Percentiles rank a stretch among this genome's conserved stretches.
Conservation (phyloP, 176 grass and related monocot species). For the Leersia perrieri region DNA sequence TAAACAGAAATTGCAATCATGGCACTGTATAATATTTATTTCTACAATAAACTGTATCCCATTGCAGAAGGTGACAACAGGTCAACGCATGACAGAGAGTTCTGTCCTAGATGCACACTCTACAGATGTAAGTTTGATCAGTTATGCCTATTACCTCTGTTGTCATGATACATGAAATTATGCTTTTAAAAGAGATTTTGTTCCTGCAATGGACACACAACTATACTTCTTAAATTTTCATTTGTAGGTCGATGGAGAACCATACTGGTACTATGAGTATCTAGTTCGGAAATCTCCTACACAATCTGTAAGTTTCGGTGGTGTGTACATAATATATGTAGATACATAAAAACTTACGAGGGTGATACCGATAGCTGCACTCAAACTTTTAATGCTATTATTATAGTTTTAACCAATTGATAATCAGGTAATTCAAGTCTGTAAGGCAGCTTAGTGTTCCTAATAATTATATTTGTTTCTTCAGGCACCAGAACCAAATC, state of each 20-base stretch:
- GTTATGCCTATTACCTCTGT: not conserved
- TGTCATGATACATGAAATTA: not conserved
- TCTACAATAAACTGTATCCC: not conserved
- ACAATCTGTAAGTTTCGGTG: constrained; percentile 57
- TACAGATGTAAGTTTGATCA: constrained; percentile 47
- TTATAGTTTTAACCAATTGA: not conserved
- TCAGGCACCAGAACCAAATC: constrained; percentile 83
- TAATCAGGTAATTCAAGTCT: not conserved
- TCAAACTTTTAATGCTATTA: constrained; percentile 7
- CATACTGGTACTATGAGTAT: constrained; percentile 97
- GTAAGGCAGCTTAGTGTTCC: constrained; percentile 23
- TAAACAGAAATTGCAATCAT: not conserved
- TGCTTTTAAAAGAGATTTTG: not conserved
- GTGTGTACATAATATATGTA: constrained; percentile 19
- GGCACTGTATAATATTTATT: constrained; percentile 20
- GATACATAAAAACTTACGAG: not conserved
- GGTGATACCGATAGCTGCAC: not conserved
- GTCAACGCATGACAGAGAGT: constrained; percentile 83
- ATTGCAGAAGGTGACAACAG: constrained; percentile 67
- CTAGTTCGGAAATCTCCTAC: constrained; percentile 92
- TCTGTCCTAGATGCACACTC: constrained; percentile 95
- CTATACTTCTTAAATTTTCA: not conserved
- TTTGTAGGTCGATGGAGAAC: constrained; percentile 75
- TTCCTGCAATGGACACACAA: not conserved
- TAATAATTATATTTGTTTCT: constrained; percentile 32